A percentile compares a stretch with the other conserved stretches of the same genome.
phyloP scores from a whole-genome alignment of 2,329 filamentous ascomycete genomes.

The Lachnellula hyalina region DNA sequence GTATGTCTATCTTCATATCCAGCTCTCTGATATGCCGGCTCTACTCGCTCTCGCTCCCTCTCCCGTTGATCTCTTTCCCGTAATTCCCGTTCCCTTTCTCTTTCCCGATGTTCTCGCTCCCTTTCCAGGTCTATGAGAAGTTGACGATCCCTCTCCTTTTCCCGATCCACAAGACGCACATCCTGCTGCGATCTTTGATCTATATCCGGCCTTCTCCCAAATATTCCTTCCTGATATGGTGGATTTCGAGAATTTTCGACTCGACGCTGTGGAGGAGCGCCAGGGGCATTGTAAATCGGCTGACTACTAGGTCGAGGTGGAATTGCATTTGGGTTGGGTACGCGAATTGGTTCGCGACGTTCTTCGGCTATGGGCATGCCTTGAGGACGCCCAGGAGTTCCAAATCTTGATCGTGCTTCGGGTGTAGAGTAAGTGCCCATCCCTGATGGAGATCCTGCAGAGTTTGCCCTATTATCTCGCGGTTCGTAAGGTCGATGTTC shows the following conservation, averaged over 20 bases:
- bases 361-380: slow-evolving; percentile 41
- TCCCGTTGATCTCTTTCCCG: no score
- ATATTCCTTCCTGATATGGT: slow-evolving; percentile 15
- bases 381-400: slow-evolving; percentile 50
- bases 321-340: slow-evolving; percentile 25
- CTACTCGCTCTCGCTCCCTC: slow-evolving; percentile 28
- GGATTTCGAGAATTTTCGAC: slow-evolving; percentile 34
- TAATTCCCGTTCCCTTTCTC: no score
- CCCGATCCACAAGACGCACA: slow-evolving; percentile 1
- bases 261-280: slow-evolving; percentile 35
- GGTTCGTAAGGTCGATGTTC: slow-evolving; percentile 56
- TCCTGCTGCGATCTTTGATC: slow-evolving; percentile 4
- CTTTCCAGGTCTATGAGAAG: not conserved
- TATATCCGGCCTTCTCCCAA: slow-evolving; percentile 21
- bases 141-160: slow-evolving; percentile 20
- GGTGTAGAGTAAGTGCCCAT: slow-evolving; percentile 45
- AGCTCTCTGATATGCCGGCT: slow-evolving; percentile 22
- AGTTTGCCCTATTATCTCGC: slow-evolving; percentile 35
- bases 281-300: slow-evolving; percentile 30
- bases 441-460: slow-evolving; percentile 34
- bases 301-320: slow-evolving; percentile 32
- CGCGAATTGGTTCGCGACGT: slow-evolving; percentile 33
- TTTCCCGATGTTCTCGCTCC: not conserved
- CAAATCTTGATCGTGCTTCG: slow-evolving; percentile 49
- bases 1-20: slow-evolving; percentile 29